Conservation (phyloP, 2,329 filamentous ascomycete species). For the Cladosporium colombiae region DNA sequence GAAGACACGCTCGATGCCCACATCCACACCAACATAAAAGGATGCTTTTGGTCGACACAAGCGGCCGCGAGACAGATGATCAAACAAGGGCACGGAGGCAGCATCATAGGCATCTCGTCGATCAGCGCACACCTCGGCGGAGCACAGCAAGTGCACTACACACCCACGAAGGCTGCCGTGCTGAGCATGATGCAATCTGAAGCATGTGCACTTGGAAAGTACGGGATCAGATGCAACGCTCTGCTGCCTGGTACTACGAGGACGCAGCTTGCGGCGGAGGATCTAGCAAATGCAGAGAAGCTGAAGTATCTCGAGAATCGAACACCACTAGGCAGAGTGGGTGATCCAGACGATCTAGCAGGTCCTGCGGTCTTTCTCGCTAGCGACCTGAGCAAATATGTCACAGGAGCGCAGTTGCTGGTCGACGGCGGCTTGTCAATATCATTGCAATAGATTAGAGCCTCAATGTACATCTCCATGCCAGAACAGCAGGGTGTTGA, state of each 20-base stretch:
- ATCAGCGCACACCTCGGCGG: slow-evolving; percentile 78
- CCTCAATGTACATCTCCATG: not conserved
- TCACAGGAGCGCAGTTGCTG: slow-evolving; percentile 78
- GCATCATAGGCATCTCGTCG: slow-evolving; percentile 75
- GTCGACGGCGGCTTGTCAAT: slow-evolving; percentile 90
- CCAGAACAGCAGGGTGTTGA: not conserved
- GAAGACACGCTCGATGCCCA: slow-evolving; percentile 44
- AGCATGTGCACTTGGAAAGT: slow-evolving; percentile 73
- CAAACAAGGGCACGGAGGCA: slow-evolving; percentile 62
- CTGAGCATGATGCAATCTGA: slow-evolving; percentile 79
- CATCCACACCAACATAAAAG: slow-evolving; percentile 79
- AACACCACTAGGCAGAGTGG: slow-evolving; percentile 75
- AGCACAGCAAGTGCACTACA: slow-evolving; percentile 79
- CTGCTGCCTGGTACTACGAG: slow-evolving; percentile 79
- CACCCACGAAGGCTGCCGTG: slow-evolving; percentile 83
- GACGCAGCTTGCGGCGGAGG: slow-evolving; percentile 81
- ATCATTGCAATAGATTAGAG: slow-evolving; percentile 69
- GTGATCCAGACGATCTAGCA: slow-evolving; percentile 70
- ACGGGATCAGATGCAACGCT: slow-evolving; percentile 79
- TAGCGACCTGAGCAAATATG: slow-evolving; percentile 75
- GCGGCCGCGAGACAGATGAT: slow-evolving; percentile 84
- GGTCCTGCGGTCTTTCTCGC: slow-evolving; percentile 85
- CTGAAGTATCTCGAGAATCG: slow-evolving; percentile 75
- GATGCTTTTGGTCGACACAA: slow-evolving; percentile 85
- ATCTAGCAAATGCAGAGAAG: slow-evolving; percentile 72